A percentile compares a stretch with the other conserved stretches of the same genome.
phyloP scores from a whole-genome alignment of 2,329 filamentous ascomycete genomes.

The Aspergillus eucalypticola region DNA sequence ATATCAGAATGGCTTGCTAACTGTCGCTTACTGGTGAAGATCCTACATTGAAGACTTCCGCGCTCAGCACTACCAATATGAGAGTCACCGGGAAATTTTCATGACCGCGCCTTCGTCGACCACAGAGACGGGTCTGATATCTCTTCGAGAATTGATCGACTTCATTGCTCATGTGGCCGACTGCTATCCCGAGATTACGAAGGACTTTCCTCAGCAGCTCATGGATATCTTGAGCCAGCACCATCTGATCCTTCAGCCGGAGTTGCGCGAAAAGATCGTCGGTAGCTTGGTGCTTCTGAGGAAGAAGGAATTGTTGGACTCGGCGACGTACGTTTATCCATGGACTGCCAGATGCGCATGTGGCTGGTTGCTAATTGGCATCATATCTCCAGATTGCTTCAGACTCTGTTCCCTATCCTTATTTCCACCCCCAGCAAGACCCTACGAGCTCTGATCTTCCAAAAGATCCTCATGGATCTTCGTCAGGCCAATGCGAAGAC shows the following conservation, averaged over 20 bases:
- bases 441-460: slow-evolving; percentile 77
- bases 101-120: slow-evolving; percentile 77
- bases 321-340: slow-evolving; percentile 55
- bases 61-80: slow-evolving; percentile 88
- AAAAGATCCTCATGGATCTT: slow-evolving; percentile 89
- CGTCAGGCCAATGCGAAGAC: slow-evolving; percentile 82
- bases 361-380: slow-evolving; percentile 1
- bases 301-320: slow-evolving; percentile 91
- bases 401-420: slow-evolving; percentile 91
- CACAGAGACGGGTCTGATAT: slow-evolving; percentile 75
- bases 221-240: slow-evolving; percentile 78
- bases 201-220: slow-evolving; percentile 75
- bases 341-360: background rate
- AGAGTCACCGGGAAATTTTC: slow-evolving; percentile 88
- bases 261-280: slow-evolving; percentile 91
- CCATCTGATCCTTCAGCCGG: slow-evolving; percentile 77
- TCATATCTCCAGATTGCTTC: slow-evolving; percentile 59
- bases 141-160: slow-evolving; percentile 87
- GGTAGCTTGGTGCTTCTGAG: slow-evolving; percentile 82
- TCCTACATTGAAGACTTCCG: slow-evolving; percentile 89
- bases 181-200: slow-evolving; percentile 81
- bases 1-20: slow-evolving; percentile 50
- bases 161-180: slow-evolving; percentile 92
- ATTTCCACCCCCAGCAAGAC: slow-evolving; percentile 90
- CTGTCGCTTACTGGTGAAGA: slow-evolving; percentile 43